A percentile compares a stretch with the other conserved stretches of the same genome.
Conservation (phyloP, 768 basidiomycete species). For the Boletus sp. region DNA sequence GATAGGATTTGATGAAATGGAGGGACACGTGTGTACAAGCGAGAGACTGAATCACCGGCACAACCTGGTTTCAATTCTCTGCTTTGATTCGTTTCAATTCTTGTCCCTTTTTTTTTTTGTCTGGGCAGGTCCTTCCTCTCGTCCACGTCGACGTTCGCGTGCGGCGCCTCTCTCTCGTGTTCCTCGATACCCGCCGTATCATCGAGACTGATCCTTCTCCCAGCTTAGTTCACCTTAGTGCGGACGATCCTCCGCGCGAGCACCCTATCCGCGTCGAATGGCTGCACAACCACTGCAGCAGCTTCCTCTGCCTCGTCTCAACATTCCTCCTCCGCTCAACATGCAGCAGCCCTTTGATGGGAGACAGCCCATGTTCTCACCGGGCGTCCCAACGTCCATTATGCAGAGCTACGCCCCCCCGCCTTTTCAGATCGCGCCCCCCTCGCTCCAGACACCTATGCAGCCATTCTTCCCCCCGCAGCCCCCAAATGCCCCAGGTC, state of each 20-base stretch:
- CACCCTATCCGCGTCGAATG: slow-evolving; percentile 11
- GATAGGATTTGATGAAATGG: neutral
- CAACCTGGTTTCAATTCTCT: neutral
- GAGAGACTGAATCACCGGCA: neutral
- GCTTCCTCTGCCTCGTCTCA: slow-evolving; percentile 53
- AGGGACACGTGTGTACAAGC: slow-evolving; percentile 18
- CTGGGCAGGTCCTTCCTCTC: neutral
- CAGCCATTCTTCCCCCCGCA: slow-evolving; percentile 60
- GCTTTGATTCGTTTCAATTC: neutral
- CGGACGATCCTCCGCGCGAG: neutral
- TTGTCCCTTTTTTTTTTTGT: slow-evolving; percentile 1
- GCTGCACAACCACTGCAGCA: slow-evolving; percentile 42
- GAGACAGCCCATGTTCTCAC: slow-evolving; percentile 56
- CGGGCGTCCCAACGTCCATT: slow-evolving; percentile 57
- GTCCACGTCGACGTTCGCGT: slow-evolving; percentile 11
- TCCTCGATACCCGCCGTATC: neutral
- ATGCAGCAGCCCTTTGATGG: slow-evolving; percentile 54
- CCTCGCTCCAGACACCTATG: slow-evolving; percentile 67
- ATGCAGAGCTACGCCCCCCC: slow-evolving; percentile 57
- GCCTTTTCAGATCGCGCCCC: slow-evolving; percentile 40
- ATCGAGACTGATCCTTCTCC: neutral
- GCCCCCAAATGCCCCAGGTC: slow-evolving; percentile 47
- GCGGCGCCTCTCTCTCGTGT: neutral
- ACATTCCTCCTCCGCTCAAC: slow-evolving; percentile 50
- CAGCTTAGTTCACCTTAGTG: neutral